Evolutionary conservation across 352 stramenopile genomes (phyloP).

Genomic region (Phytophthora hibernalis): DNA sequence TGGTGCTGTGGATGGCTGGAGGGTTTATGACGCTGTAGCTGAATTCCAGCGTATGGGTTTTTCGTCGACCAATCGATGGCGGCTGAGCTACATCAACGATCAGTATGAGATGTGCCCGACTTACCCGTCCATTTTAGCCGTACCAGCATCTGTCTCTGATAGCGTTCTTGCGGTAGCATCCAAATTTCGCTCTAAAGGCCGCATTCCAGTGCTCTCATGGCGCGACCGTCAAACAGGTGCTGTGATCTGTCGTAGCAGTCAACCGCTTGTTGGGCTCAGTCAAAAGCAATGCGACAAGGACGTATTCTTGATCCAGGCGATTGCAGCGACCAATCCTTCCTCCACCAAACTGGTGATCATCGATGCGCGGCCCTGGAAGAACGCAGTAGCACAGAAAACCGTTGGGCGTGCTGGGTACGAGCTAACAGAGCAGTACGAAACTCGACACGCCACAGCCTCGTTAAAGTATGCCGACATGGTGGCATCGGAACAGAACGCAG

Average conservation of each 20-base stretch:
- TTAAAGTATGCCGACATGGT: conserved; percentile 77
- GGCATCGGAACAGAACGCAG: conserved; percentile 41
- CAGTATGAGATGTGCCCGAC: conserved; percentile 77
- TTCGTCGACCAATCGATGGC: conserved; percentile 61
- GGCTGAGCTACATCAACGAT: conserved; percentile 72
- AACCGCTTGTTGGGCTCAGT: conserved; percentile 83
- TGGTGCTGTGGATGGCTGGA: conserved; percentile 61
- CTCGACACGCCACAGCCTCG: conserved; percentile 59
- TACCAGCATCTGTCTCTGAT: conserved; percentile 72
- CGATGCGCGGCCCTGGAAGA: conserved; percentile 90
- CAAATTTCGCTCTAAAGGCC: conserved; percentile 87
- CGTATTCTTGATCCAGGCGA: conserved; percentile 84
- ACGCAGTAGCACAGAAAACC: conserved; percentile 91
- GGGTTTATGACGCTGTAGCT: conserved; percentile 68
- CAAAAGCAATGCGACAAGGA: conserved; percentile 89
- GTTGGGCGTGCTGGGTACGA: conserved; percentile 90
- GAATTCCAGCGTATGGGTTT: conserved; percentile 82
- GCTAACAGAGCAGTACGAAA: conserved; percentile 87
- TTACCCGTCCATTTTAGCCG: conserved; percentile 80
- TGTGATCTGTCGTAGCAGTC: conserved; percentile 83
- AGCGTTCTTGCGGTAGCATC: conserved; percentile 66
- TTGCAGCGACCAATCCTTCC: conserved; percentile 77
- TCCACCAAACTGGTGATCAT: conserved; percentile 90
- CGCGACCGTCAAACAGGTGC: conserved; percentile 73
- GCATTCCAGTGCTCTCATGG: conserved; percentile 88